Conservation (phyloP, 306 rosid species). For the Fragaria iinumae region DNA sequence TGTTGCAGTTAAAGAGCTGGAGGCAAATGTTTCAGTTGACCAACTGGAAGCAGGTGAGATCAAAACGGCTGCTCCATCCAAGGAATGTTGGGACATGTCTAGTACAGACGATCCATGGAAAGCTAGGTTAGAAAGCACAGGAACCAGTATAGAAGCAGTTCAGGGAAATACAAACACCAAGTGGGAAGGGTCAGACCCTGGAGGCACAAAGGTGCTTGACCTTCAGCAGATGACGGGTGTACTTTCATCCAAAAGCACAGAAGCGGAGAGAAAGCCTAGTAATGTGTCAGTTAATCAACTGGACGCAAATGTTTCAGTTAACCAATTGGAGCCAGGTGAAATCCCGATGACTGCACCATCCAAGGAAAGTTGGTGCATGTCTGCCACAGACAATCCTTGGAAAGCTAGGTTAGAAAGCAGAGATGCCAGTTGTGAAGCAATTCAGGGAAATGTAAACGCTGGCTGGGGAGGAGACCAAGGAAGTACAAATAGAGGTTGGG, state of each 20-base stretch:
- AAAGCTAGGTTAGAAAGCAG: slow-evolving; percentile 53
- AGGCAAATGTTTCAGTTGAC: slow-evolving; percentile 50
- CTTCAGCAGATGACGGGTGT: neutral
- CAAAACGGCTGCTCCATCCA: slow-evolving; percentile 39
- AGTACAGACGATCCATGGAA: slow-evolving; percentile 56
- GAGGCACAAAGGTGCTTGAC: slow-evolving; percentile 25
- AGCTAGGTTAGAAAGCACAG: slow-evolving; percentile 49
- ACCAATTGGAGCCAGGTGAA: slow-evolving; percentile 21
- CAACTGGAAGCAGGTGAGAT: slow-evolving; percentile 49
- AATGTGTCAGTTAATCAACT: neutral
- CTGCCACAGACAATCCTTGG: slow-evolving; percentile 51
- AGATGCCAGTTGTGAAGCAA: slow-evolving; percentile 46
- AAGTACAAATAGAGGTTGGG: slow-evolving; percentile 43
- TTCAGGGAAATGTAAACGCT: slow-evolving; percentile 41
- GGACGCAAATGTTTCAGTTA: neutral
- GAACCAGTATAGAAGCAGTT: slow-evolving; percentile 46
- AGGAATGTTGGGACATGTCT: slow-evolving; percentile 49
- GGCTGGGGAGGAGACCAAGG: slow-evolving; percentile 45
- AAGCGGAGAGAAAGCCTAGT: neutral
- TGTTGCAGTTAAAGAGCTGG: slow-evolving; percentile 55
- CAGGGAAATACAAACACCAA: slow-evolving; percentile 40
- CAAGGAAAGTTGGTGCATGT: slow-evolving; percentile 45
- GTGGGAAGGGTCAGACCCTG: slow-evolving; percentile 44
- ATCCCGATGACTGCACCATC: slow-evolving; percentile 40
- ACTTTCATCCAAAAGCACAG: neutral